These are phyloP conservation scores for Boletus subparvulus DNA, from an alignment of 768 basidiomycete genomes.

Conservation along the genomic window DNA sequence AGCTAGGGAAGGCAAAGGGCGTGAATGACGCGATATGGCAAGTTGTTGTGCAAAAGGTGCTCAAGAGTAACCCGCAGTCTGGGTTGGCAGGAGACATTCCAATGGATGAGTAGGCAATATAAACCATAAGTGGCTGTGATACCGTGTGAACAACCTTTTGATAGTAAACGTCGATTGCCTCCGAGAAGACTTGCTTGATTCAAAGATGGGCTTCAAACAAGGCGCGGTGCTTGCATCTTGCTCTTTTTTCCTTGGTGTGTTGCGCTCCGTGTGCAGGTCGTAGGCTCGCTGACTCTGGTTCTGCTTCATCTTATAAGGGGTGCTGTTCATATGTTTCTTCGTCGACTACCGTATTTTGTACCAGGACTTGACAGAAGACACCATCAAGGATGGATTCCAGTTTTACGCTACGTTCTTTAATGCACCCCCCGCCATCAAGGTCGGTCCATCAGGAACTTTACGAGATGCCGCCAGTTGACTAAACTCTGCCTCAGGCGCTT, in stretches of 20 bases:
- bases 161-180: neutral
- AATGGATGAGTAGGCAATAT: constrained; percentile 15
- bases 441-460: constrained; percentile 30
- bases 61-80: constrained; percentile 26
- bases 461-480: neutral
- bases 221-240: constrained; percentile 85
- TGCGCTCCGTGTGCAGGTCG: constrained; percentile 19
- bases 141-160: constrained; percentile 16
- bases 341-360: constrained; percentile 87
- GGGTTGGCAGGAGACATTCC: neutral
- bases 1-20: constrained; percentile 82
- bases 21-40: constrained; percentile 96
- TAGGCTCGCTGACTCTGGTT: neutral
- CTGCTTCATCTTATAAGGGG: constrained; percentile 44
- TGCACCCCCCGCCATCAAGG: constrained; percentile 92
- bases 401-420: constrained; percentile 94
- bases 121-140: constrained; percentile 18
- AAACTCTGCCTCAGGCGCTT: constrained; percentile 54
- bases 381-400: constrained; percentile 74
- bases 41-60: constrained; percentile 65
- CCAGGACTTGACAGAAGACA: constrained; percentile 59
- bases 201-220: constrained; percentile 80
- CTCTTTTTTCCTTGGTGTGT: constrained; percentile 86
- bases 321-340: constrained; percentile 81
- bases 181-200: neutral